These are phyloP conservation scores for Paspalum notatum DNA, from an alignment of 176 grass and related monocot genomes.

Conservation along the genomic window DNA sequence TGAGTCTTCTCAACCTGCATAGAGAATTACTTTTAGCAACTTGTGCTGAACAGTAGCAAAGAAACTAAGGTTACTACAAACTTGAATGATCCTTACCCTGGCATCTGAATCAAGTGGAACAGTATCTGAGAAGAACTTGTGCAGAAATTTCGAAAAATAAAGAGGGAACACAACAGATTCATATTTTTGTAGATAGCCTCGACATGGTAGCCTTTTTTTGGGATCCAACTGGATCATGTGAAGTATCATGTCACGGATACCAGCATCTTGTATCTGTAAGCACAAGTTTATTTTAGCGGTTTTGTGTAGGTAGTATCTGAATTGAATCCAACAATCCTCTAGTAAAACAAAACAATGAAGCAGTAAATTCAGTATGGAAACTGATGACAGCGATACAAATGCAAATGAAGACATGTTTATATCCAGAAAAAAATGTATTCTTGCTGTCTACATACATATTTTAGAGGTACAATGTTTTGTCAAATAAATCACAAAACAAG, in stretches of 20 bases:
- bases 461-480: conserved; percentile 14
- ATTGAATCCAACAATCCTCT: conserved; percentile 21
- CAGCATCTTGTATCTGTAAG: conserved; percentile 93
- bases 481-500: background rate
- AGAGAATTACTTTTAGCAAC: conserved; percentile 16
- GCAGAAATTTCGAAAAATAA: conserved; percentile 95
- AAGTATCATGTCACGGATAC: conserved; percentile 96
- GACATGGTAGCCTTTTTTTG: conserved; percentile 79
- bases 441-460: conserved; percentile 26
- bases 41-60: background rate
- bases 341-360: conserved; percentile 12
- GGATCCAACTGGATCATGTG: conserved; percentile 99
- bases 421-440: background rate
- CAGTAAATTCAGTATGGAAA: conserved; percentile 23
- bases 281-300: conserved; percentile 23
- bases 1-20: conserved; percentile 77
- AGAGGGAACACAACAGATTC: conserved; percentile 76
- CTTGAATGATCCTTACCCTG: conserved; percentile 64
- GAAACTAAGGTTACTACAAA: conserved; percentile 32
- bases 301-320: conserved; percentile 34
- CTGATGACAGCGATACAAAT: background rate
- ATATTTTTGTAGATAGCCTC: conserved; percentile 88
- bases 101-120: conserved; percentile 89
- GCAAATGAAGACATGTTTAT: background rate
- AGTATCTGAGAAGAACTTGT: conserved; percentile 94